phyloP scores from a whole-genome alignment of 768 basidiomycete genomes.

The Rubroboletus satanas region DNA sequence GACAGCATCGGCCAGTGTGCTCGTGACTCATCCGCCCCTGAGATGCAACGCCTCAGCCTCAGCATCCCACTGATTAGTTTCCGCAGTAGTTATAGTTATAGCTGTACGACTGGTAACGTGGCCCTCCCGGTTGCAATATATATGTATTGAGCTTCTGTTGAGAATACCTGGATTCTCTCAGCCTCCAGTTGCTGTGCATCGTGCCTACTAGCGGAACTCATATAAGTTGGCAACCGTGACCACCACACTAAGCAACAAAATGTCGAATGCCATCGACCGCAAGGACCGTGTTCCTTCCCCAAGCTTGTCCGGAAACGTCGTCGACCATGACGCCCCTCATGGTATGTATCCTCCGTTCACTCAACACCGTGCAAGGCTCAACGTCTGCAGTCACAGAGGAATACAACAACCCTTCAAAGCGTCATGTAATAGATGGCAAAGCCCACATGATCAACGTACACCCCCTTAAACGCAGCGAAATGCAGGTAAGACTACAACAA shows the following conservation, averaged over 20 bases:
- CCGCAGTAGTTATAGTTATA: no score
- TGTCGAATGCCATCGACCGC: conserved; percentile 38
- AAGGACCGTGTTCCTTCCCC: conserved; percentile 51
- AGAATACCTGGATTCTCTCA: background rate
- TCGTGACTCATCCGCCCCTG: no score
- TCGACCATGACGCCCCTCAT: conserved; percentile 65
- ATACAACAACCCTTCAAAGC: conserved; percentile 31
- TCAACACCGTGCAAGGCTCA: conserved; percentile 6
- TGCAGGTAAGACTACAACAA: conserved; percentile 59
- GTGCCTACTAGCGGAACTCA: background rate
- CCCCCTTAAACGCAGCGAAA: conserved; percentile 77
- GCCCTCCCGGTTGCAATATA: background rate
- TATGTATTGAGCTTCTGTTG: background rate
- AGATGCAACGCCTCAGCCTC: no score
- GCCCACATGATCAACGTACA: conserved; percentile 71
- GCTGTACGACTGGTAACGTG: background rate
- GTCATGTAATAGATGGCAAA: conserved; percentile 26
- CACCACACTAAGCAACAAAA: conserved; percentile 1
- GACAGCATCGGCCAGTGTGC: background rate
- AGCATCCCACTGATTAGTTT: no score
- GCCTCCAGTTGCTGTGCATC: conserved; percentile 4
- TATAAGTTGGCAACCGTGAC: conserved; percentile 12
- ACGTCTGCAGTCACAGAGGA: conserved; percentile 62
- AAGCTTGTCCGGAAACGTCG: conserved; percentile 53
- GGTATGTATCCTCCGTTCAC: conserved; percentile 40